Base-by-base conservation (phyloP, 345 rosid genomes). In the Stellera chamaejasme region DNA sequence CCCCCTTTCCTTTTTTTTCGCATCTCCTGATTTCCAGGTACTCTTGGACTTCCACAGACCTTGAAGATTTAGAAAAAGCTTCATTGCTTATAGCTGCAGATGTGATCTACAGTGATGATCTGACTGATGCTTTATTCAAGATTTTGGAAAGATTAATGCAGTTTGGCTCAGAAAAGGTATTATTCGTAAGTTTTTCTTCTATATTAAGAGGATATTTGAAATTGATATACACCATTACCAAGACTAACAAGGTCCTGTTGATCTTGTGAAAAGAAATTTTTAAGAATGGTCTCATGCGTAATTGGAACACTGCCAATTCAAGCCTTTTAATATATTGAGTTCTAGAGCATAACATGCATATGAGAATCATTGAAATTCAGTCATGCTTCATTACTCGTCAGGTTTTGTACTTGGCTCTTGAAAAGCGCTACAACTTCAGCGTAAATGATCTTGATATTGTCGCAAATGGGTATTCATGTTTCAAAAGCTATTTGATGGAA, bases 391-490 rank as follows among this genome's bases (percentile, higher is more conserved):
- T 12, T 25, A 7, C 2, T 46, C 46, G 63, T 23, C 66, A 85
- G 96, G 81, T 85, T 48, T 66, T 91, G 50, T 91, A 88, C 70
- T 61, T 92, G 77, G 90, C 85, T 10, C 46, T 92, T 80, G 98
- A 88, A 75, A 92, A 92, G 64, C 90, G 95, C 52, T 92, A 83
- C 78, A 92, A 92, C 71, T 92, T 92, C 76, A 92, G 88, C 67
- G 59, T 91, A 14, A 64, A 77, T 48, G 90, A 88, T 66, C 82
- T 77, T 25, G 70, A 82, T 55, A 76, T 74, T 51, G 93, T 85
- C 61, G 93, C 90, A 45, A 85, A 88, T 74, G 90, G 96, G 45
- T 92, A 92, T 73, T 68, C 84, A 6, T 79, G 67, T 55, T 92
- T 92, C 64, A 75, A 73, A 66, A 77, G 84, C 72, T 75, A 70